A percentile compares a stretch with the other conserved stretches of the same genome.
Conservation (phyloP, 2,329 filamentous ascomycete species). For the Phyllosticta capitalensis region DNA sequence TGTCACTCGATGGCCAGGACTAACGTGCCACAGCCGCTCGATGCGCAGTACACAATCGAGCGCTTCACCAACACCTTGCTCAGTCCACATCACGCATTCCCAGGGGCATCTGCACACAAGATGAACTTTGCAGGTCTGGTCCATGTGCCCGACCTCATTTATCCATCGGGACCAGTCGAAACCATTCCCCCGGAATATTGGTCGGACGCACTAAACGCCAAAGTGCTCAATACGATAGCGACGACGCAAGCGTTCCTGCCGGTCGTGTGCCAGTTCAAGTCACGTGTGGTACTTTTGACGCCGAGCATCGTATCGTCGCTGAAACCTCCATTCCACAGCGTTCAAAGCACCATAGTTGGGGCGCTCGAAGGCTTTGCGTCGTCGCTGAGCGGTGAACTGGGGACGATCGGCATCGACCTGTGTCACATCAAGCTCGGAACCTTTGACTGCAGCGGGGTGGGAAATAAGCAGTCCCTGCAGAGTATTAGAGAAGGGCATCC, state of each 20-base stretch:
- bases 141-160: slow-evolving; percentile 68
- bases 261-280: slow-evolving; percentile 42
- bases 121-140: slow-evolving; percentile 71
- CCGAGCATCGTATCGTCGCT: slow-evolving; percentile 73
- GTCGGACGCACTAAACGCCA: slow-evolving; percentile 84
- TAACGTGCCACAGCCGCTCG: slow-evolving; percentile 47
- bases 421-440: slow-evolving; percentile 85
- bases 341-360: slow-evolving; percentile 77
- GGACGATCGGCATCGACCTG: slow-evolving; percentile 65
- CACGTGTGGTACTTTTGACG: slow-evolving; percentile 67
- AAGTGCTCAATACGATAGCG: slow-evolving; percentile 80
- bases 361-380: slow-evolving; percentile 80
- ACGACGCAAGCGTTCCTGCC: slow-evolving; percentile 77
- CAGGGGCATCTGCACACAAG: slow-evolving; percentile 65
- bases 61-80: slow-evolving; percentile 64
- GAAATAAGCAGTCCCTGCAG: slow-evolving; percentile 32
- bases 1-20: slow-evolving; percentile 3
- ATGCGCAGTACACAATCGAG: slow-evolving; percentile 58
- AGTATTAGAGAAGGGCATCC: slow-evolving; percentile 23
- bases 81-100: slow-evolving; percentile 64
- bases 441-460: slow-evolving; percentile 68
- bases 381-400: slow-evolving; percentile 69
- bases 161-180: slow-evolving; percentile 74
- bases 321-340: slow-evolving; percentile 69
- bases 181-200: slow-evolving; percentile 76